These are phyloP conservation scores for Aspergillus biplanus DNA, from an alignment of 495 filamentous ascomycete species.

Conservation along the genomic window DNA sequence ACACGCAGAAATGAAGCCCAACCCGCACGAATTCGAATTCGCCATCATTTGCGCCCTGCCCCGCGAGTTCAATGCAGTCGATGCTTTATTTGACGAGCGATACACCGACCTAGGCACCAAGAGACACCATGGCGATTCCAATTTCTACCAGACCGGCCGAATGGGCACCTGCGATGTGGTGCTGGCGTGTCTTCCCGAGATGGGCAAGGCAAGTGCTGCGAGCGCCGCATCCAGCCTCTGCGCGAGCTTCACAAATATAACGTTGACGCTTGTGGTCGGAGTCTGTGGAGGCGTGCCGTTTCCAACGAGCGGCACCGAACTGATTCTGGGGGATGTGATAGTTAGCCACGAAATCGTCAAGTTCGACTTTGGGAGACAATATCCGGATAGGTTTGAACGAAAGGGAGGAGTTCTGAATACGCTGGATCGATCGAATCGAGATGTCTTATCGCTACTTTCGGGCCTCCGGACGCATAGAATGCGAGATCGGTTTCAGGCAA, in stretches of 20 bases:
- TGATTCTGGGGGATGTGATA: slow-evolving; percentile 48
- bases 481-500: neutral
- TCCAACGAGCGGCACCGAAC: slow-evolving; percentile 13
- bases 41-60: no score
- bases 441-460: neutral
- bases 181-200: no score
- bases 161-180: no score
- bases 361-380: slow-evolving; percentile 37
- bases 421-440: slow-evolving; percentile 25
- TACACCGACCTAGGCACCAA: no score
- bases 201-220: no score
- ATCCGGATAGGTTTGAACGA: slow-evolving; percentile 22
- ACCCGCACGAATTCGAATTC: no score
- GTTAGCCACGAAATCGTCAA: slow-evolving; percentile 41
- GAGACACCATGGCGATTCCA: no score
- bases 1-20: no score
- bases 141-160: no score
- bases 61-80: no score
- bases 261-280: slow-evolving; percentile 33
- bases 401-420: slow-evolving; percentile 31
- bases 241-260: slow-evolving; percentile 26
- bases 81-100: no score
- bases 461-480: neutral
- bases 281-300: slow-evolving; percentile 36
- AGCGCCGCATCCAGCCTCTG: neutral